These are phyloP conservation scores for Tolypocladium pustulatum DNA, from an alignment of 2,329 filamentous ascomycete species.

Conservation along the genomic window DNA sequence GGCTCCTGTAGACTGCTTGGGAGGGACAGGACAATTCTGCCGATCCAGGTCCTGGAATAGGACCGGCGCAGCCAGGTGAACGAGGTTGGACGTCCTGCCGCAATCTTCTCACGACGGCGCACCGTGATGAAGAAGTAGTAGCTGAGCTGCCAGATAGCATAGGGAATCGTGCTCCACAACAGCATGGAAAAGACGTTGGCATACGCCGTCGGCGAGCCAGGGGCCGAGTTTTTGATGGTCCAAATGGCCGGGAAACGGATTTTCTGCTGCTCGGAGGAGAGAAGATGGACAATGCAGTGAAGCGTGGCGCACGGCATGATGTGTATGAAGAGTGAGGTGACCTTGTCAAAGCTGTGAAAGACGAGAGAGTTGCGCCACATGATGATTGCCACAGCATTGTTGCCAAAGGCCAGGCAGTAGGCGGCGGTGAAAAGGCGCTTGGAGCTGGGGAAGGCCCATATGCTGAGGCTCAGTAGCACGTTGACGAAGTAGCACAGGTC, in stretches of 20 bases:
- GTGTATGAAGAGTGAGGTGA: conserved; percentile 96
- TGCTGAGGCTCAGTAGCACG: conserved; percentile 64
- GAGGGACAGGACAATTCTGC: conserved; percentile 70
- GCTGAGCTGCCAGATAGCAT: conserved; percentile 80
- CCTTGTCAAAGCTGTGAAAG: conserved; percentile 97
- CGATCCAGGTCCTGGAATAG: conserved; percentile 83
- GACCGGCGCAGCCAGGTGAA: conserved; percentile 95
- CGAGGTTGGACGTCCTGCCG: conserved; percentile 85
- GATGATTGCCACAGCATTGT: conserved; percentile 94
- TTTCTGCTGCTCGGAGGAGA: conserved; percentile 53
- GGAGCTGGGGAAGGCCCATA: conserved; percentile 85
- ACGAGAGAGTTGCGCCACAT: conserved; percentile 99
- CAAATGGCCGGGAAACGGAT: conserved; percentile 76
- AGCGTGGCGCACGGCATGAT: conserved; percentile 96
- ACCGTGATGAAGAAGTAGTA: conserved; percentile 97
- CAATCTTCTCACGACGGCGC: conserved; percentile 89
- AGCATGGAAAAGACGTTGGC: conserved; percentile 74
- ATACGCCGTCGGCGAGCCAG: conserved; percentile 71
- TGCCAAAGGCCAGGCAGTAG: conserved; percentile 88
- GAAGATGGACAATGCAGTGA: conserved; percentile 83
- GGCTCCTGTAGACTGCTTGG: conserved; percentile 70
- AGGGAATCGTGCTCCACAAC: conserved; percentile 86
- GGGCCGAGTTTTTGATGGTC: conserved; percentile 58
- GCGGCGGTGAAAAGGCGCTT: conserved; percentile 87
- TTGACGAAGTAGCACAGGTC: conserved; percentile 99